Conservation (phyloP, 345 rosid genomes). For the Melaleuca alternifolia region DNA sequence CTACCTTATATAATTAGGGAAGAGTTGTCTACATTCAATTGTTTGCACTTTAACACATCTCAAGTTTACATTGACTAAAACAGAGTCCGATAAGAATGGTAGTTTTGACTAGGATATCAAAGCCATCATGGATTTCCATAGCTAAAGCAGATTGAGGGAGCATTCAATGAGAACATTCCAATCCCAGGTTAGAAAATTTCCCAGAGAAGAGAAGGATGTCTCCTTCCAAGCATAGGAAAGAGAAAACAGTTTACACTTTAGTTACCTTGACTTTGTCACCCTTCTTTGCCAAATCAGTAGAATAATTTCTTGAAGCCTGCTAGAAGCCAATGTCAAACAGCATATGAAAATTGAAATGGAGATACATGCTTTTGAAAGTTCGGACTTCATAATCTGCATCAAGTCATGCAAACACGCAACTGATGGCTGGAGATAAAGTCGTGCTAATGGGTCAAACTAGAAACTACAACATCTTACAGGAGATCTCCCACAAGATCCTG, state of each 20-base stretch:
- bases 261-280: conserved; percentile 64
- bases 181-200: background rate
- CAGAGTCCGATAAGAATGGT: background rate
- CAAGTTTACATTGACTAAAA: background rate
- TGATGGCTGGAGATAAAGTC: background rate
- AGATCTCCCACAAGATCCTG: background rate
- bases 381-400: background rate
- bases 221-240: background rate
- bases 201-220: background rate
- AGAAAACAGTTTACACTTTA: background rate
- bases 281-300: conserved; percentile 33
- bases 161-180: background rate
- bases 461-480: background rate
- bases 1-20: background rate
- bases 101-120: background rate
- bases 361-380: background rate
- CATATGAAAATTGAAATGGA: background rate
- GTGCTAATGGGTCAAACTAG: background rate
- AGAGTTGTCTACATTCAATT: background rate
- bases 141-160: background rate
- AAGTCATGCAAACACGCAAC: background rate
- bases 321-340: background rate
- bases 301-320: conserved; percentile 46
- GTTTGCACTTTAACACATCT: background rate
- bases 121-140: background rate